Evolutionary conservation across 805 yeast species (phyloP).

Genomic region (Starmerella etchellsii): DNA sequence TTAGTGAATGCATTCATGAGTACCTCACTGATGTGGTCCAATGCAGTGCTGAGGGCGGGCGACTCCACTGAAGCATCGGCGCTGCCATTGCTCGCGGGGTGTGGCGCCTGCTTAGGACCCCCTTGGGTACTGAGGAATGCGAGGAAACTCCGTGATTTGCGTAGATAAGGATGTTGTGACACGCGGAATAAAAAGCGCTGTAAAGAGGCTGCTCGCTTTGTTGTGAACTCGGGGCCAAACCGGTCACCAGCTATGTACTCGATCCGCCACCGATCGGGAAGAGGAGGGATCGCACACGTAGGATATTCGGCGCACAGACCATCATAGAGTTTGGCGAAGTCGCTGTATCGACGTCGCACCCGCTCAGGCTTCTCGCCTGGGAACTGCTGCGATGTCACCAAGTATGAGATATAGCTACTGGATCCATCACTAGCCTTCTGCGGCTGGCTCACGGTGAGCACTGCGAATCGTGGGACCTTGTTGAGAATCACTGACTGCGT

Average conservation of each 20-base stretch:
- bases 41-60: constrained; percentile 8
- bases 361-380: constrained; percentile 18
- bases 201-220: constrained; percentile 67
- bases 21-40: constrained; percentile 75
- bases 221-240: constrained; percentile 72
- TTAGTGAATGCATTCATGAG: constrained; percentile 89
- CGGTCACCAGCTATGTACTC: constrained; percentile 92
- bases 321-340: constrained; percentile 66
- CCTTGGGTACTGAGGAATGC: constrained; percentile 36
- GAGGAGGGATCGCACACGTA: constrained; percentile 77
- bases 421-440: constrained; percentile 22
- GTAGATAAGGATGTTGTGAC: constrained; percentile 58
- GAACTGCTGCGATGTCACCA: constrained; percentile 40
- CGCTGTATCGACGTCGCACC: constrained; percentile 74
- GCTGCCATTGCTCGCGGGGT: neutral
- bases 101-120: neutral
- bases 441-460: constrained; percentile 19
- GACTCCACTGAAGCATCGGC: neutral
- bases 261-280: constrained; percentile 82
- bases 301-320: constrained; percentile 69
- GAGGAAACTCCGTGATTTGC: constrained; percentile 55
- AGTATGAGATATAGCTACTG: constrained; percentile 55
- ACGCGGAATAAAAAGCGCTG: constrained; percentile 63
- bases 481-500: constrained; percentile 8
- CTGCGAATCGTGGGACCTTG: constrained; percentile 10